Conservation (phyloP, 2,329 filamentous ascomycete genomes). For the Colletotrichum falcatum region DNA sequence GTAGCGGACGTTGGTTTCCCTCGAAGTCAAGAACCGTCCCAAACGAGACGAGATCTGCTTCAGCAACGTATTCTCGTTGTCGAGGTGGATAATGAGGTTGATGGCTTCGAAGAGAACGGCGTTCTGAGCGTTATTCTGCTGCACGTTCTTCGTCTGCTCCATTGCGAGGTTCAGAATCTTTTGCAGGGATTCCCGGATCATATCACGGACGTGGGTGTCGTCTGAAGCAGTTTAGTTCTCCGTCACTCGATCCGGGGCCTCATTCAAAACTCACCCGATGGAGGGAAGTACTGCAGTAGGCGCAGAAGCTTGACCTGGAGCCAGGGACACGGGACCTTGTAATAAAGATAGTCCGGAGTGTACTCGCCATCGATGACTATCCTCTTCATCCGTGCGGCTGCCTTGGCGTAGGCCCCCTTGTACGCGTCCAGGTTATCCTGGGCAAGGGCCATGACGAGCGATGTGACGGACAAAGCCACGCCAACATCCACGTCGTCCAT, state of each 20-base stretch:
- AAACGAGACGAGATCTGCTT: conserved; percentile 92
- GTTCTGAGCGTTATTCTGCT: conserved; percentile 99
- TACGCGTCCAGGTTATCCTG: conserved; percentile 97
- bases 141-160: conserved; percentile 97
- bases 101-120: conserved; percentile 98
- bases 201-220: conserved; percentile 88
- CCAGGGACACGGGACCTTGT: conserved; percentile 99
- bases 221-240: conserved; percentile 62
- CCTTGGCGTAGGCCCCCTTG: conserved; percentile 93
- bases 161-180: conserved; percentile 91
- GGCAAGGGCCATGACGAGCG: conserved; percentile 91
- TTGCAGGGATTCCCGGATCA: conserved; percentile 92
- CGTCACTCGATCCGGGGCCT: conserved; percentile 8
- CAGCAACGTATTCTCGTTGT: conserved; percentile 95
- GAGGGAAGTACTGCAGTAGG: conserved; percentile 94
- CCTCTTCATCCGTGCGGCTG: conserved; percentile 87
- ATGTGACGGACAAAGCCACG: conserved; percentile 94
- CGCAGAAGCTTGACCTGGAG: conserved; percentile 95
- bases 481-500: conserved; percentile 98
- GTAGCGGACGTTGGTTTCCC: conserved; percentile 97
- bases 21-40: conserved; percentile 95
- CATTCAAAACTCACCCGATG: conserved; percentile 74
- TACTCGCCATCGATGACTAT: conserved; percentile 93
- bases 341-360: conserved; percentile 93
- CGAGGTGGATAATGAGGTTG: conserved; percentile 96